Evolutionary conservation across 2,329 filamentous ascomycete genomes (phyloP), one percentile per base, ranked within the genome.

Genomic region (Colletotrichum cereale): DNA sequence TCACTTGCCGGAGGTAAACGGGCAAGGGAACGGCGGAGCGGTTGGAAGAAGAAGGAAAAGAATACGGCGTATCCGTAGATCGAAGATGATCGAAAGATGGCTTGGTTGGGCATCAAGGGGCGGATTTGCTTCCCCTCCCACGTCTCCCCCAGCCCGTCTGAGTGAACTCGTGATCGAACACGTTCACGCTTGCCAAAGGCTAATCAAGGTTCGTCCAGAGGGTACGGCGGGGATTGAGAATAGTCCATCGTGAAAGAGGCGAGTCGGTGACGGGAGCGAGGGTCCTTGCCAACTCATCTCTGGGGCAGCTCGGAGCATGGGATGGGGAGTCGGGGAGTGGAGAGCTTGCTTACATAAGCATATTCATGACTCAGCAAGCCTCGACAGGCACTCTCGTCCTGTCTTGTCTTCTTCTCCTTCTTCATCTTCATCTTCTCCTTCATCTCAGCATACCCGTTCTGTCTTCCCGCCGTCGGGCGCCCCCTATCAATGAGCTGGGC

Each of bases 101-200:
- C 44, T 31, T 40, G 47, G 67, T 72, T 71, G 66, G 70, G 70
- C 70, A 72, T 62, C 70, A 72, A 66, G 47, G 64, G 52, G 47
- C 36, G 5, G 40, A 26, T 34, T 38, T 53, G 44, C 55, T 34
- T 34, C 67, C 67, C 31, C 8, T 8, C 31, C 31, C 31, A 4
- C 31, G 4, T 8, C 31, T 8, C 31, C 8, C 31, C 42, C 44
- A 21, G 5, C 38, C 47, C 53, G 38, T 42, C 29, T 21, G 5
- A 53, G 26, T 38, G 53, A 67, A 48, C 40, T 44, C 44, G 50
- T 44, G 58, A 72, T 66, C 66, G 34, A 48, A 56, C 66, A 57
- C 60, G 66, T 70, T 7, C 34, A 40, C 34, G 40, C 55, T 31
- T n/a, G 12, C 55, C 14, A 53, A 48, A 50, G 42, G 47, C 40